These are phyloP conservation scores for Petunia secreta DNA, from an alignment of 257 asterid genomes.

Conservation along the genomic window DNA sequence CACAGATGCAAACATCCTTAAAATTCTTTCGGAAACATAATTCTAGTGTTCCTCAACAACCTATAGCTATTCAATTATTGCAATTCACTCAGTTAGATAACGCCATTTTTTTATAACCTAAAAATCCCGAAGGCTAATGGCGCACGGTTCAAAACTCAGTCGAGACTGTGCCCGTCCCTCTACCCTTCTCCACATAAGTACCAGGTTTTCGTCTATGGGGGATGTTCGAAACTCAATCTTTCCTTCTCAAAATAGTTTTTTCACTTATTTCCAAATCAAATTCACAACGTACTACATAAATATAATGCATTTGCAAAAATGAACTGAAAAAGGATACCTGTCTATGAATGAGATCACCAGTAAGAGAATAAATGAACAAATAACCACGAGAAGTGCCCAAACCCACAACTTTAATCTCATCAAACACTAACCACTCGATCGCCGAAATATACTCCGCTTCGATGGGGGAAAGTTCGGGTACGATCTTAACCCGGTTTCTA, in stretches of 20 bases:
- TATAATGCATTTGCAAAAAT: neutral
- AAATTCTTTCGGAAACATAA: neutral
- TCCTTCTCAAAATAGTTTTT: neutral
- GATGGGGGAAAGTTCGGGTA: constrained; percentile 81
- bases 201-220: no score
- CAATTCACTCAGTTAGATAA: neutral
- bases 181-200: neutral
- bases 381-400: constrained; percentile 89
- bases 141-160: no score
- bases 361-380: constrained; percentile 67
- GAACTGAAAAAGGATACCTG: constrained; percentile 51
- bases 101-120: neutral
- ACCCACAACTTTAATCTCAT: constrained; percentile 67
- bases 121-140: no score
- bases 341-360: constrained; percentile 78
- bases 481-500: constrained; percentile 55
- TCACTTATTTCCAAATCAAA: constrained; percentile 8
- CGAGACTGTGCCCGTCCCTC: neutral
- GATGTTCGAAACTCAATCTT: neutral
- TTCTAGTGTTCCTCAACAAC: neutral
- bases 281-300: neutral
- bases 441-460: constrained; percentile 83
- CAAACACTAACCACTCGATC: constrained; percentile 80
- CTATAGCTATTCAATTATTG: neutral
- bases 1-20: neutral